Evolutionary conservation across 2,329 filamentous ascomycete genomes (phyloP), one percentile per base, ranked within the genome.

Genomic region (Blastomyces percursus): DNA sequence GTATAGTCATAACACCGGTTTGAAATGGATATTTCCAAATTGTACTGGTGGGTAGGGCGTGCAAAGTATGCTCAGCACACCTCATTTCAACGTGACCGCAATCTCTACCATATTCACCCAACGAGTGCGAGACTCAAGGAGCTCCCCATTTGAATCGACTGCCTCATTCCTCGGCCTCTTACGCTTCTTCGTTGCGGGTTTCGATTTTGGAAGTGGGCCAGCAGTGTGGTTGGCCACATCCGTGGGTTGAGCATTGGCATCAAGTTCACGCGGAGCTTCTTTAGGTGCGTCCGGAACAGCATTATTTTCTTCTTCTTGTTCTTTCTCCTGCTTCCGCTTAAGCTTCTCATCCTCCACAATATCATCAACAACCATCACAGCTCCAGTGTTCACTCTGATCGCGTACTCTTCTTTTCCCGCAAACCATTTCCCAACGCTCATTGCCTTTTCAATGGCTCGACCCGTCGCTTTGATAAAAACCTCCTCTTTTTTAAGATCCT

Each of bases 401-500:
- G 68, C 69, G 70, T 79, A 85, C 61, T 78, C 76, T 51, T 73
- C 76, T 66, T 81, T 77, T 62, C 79, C 77, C 70, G 81, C 79
- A 67, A 87, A 86, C 78, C 79, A 83, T 59, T 80, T 70, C 1
- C 77, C 84, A 30, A 86, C 67, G 50, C 78, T 77, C 71, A 86
- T 69, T 16, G 81, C 83, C 70, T 81, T 80, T 62, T 79, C 75
- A 65, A 86, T 85, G 46, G 84, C 84, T 59, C 80, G 78, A 5
- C 84, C 84, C 11, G 82, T 84, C 5, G 81, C 84, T 69, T 85
- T 86, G 35, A 86, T 68, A 65, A 81, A 76, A 0, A 86, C 79
- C 55, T 80, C 77, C 66, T 85, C 82, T 60, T 68, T 68, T 8
- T 67, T 66, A 44, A 77, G 68, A 54, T 71, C 67, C 42, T 76